Evolutionary conservation across 1,284 basidiomycete species (phyloP).

Genomic region (Melampsora americana): DNA sequence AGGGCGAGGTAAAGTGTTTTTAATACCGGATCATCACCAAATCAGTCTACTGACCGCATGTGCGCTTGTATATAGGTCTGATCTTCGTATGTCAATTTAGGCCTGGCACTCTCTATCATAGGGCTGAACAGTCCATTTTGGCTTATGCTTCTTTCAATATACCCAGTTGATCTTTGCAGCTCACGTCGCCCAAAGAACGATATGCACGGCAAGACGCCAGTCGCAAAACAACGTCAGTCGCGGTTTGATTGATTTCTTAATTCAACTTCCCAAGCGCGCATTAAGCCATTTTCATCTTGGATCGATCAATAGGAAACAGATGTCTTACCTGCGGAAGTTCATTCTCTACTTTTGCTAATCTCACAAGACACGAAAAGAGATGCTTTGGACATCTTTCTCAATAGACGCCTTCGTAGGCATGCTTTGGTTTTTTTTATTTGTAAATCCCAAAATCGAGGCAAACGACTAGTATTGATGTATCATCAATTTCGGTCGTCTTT

Average conservation of each 20-base stretch:
- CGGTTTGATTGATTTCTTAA: background rate
- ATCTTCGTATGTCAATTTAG: background rate
- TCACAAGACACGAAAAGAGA: slow-evolving; percentile 43
- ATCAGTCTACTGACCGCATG: background rate
- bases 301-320: slow-evolving; percentile 30
- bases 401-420: background rate
- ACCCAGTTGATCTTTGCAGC: background rate
- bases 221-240: slow-evolving; percentile 15
- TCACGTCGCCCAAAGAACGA: background rate
- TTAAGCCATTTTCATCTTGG: slow-evolving; percentile 1
- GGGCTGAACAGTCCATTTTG: background rate
- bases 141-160: background rate
- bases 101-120: background rate
- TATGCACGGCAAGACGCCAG: background rate
- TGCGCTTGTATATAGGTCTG: background rate
- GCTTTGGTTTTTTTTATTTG: too few relatives aligned
- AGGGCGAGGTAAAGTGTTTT: background rate
- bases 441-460: too few relatives aligned
- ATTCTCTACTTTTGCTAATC: slow-evolving; percentile 44
- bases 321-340: slow-evolving; percentile 44
- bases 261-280: background rate
- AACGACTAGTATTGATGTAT: too few relatives aligned
- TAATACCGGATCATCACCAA: background rate
- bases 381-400: slow-evolving; percentile 11
- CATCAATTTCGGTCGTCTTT: too few relatives aligned